These are phyloP conservation scores for Coix lacrymajobi DNA, from an alignment of 176 grass and related monocot genomes.

Conservation along the genomic window DNA sequence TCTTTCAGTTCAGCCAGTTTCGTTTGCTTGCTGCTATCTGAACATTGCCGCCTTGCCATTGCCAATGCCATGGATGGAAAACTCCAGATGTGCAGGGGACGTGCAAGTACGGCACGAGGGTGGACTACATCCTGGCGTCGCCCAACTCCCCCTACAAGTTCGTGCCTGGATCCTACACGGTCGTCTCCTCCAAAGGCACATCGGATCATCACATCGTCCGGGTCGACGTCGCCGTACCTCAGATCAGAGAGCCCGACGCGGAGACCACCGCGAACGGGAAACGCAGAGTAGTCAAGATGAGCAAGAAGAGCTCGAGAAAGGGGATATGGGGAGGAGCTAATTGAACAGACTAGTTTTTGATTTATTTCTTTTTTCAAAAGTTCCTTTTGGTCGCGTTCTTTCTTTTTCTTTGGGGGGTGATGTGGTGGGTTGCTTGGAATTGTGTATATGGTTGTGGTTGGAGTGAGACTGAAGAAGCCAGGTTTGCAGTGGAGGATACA, in stretches of 20 bases:
- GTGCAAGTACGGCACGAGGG: constrained; percentile 89
- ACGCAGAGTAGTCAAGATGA: constrained; percentile 59
- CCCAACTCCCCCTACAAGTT: constrained; percentile 72
- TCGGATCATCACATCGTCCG: constrained; percentile 85
- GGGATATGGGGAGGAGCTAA: constrained; percentile 47
- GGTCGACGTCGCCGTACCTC: constrained; percentile 55
- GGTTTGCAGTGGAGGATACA: constrained; percentile 1
- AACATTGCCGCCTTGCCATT: too few species aligned
- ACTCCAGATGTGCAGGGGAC: constrained; percentile 90
- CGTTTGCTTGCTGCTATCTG: background rate
- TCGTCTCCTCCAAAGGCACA: constrained; percentile 78
- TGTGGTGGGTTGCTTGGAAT: constrained; percentile 19
- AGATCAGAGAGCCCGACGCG: constrained; percentile 8
- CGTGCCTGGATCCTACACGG: constrained; percentile 74
- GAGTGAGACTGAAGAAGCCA: constrained; percentile 28
- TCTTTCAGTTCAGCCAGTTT: background rate
- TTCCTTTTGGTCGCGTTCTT: background rate
- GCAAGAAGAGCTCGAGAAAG: constrained; percentile 41
- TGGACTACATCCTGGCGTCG: constrained; percentile 86
- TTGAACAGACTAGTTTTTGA: background rate
- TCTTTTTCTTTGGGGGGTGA: background rate
- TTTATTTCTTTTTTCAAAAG: background rate
- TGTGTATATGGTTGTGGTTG: constrained; percentile 39
- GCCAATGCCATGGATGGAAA: background rate
- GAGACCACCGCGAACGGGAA: background rate